Conservation (phyloP, 208 protist species). For the Acanthamoeba castellanii region DNA sequence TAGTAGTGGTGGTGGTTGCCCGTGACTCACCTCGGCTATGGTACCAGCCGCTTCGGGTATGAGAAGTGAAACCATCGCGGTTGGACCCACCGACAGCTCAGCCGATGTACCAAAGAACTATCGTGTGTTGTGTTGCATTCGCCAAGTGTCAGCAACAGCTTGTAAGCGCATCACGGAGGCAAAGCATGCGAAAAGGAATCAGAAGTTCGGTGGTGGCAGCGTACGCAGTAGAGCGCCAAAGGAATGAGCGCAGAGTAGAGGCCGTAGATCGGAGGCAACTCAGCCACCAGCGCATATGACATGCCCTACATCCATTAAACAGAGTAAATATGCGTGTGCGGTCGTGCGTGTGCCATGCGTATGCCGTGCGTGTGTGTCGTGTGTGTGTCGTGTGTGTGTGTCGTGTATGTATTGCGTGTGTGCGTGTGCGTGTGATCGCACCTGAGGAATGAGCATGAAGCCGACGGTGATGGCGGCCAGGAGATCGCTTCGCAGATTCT, state of each 20-base stretch:
- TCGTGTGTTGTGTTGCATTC: too few species aligned
- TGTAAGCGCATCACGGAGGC: background rate
- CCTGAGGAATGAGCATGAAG: conserved; percentile 64
- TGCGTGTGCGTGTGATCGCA: background rate
- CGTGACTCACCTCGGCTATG: background rate
- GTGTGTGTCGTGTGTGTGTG: background rate
- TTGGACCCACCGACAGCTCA: conserved; percentile 26
- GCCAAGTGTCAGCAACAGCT: too few species aligned
- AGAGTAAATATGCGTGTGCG: background rate
- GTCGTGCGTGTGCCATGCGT: background rate
- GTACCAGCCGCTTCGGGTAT: conserved; percentile 5
- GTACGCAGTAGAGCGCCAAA: background rate
- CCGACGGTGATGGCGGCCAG: conserved; percentile 57
- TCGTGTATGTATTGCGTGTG: background rate
- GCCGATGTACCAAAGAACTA: conserved; percentile 53
- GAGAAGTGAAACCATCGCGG: conserved; percentile 26
- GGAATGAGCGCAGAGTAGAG: conserved; percentile 28
- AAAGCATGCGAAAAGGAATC: too few species aligned
- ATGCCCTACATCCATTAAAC: background rate
- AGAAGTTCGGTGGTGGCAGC: too few species aligned
- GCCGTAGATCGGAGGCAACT: conserved; percentile 49
- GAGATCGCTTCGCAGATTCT: background rate
- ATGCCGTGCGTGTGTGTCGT: background rate
- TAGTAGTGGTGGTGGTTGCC: background rate
- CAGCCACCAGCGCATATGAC: conserved; percentile 38